Percentiles rank a stretch among this genome's conserved stretches.
phyloP scores from a whole-genome alignment of 495 filamentous ascomycete genomes.

The Extremus antarcticus region DNA sequence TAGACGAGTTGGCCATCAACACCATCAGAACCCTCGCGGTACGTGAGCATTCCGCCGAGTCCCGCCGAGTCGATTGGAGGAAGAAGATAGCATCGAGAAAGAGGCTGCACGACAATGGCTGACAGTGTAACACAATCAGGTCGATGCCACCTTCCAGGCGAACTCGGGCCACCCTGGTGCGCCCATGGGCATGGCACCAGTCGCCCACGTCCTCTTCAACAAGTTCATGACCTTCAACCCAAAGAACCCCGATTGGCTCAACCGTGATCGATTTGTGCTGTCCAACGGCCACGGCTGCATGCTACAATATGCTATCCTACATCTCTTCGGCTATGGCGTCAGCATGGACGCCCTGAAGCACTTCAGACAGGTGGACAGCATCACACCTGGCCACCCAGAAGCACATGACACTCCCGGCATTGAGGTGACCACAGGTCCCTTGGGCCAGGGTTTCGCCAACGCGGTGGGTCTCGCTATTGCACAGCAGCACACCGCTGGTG shows the following conservation, averaged over 20 bases:
- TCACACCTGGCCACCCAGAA: slow-evolving; percentile 94
- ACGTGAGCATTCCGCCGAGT: slow-evolving; percentile 32
- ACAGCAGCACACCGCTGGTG: slow-evolving; percentile 75
- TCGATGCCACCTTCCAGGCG: slow-evolving; percentile 91
- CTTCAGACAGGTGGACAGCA: slow-evolving; percentile 82
- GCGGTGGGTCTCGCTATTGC: slow-evolving; percentile 95
- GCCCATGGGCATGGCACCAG: slow-evolving; percentile 98
- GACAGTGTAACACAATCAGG: slow-evolving; percentile 38
- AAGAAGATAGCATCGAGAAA: slow-evolving; percentile 17
- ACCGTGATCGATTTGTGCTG: slow-evolving; percentile 96
- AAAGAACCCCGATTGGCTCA: slow-evolving; percentile 92
- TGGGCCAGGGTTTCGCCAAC: slow-evolving; percentile 91
- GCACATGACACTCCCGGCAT: slow-evolving; percentile 90
- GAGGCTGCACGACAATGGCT: slow-evolving; percentile 22
- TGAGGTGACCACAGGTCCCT: slow-evolving; percentile 94
- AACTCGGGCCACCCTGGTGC: slow-evolving; percentile 98
- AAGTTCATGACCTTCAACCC: slow-evolving; percentile 99
- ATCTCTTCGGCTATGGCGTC: slow-evolving; percentile 84
- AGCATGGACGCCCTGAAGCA: slow-evolving; percentile 82
- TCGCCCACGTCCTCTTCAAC: slow-evolving; percentile 96
- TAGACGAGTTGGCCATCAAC: slow-evolving; percentile 87
- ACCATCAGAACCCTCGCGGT: slow-evolving; percentile 94
- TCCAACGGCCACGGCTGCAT: slow-evolving; percentile 99
- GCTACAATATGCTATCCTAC: slow-evolving; percentile 97
- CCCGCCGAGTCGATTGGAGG: slow-evolving; percentile 6